A percentile compares a stretch with the other conserved stretches of the same genome.
Conservation (phyloP, 495 filamentous ascomycete genomes). For the Tuber microsphaerosporum region DNA sequence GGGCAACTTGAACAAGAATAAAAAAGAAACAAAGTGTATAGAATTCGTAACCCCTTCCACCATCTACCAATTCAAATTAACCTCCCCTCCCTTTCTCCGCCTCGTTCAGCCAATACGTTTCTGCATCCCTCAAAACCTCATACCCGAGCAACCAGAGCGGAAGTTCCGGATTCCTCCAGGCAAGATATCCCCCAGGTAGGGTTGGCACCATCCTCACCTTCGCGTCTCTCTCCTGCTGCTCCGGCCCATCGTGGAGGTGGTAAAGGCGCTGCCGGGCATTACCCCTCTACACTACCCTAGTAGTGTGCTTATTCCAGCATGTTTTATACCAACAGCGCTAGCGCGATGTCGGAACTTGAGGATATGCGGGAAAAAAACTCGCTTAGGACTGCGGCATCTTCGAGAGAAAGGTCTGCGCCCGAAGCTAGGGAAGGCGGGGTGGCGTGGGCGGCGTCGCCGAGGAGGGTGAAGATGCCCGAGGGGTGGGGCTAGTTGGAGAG, state of each 20-base stretch:
- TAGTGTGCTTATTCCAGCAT: constrained; percentile 49
- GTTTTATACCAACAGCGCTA: constrained; percentile 43
- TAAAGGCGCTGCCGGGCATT: constrained; percentile 49
- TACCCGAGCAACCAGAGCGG: constrained; percentile 49
- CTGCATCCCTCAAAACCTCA: constrained; percentile 47
- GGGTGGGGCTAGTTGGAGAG: constrained; percentile 54
- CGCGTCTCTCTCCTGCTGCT: no score
- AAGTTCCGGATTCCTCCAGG: constrained; percentile 50
- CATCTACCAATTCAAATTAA: not conserved
- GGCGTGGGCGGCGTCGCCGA: constrained; percentile 65
- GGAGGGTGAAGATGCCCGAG: constrained; percentile 52
- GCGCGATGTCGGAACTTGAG: constrained; percentile 37
- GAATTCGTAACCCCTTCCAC: no score
- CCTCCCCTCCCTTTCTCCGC: not conserved
- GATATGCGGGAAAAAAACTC: constrained; percentile 46
- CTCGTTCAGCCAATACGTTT: not conserved
- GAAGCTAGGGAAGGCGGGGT: constrained; percentile 57
- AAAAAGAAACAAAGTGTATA: not conserved
- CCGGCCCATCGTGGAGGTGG: constrained; percentile 42
- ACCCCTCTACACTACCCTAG: constrained; percentile 50
- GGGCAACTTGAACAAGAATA: not conserved
- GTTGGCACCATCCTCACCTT: constrained; percentile 21
- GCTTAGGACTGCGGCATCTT: constrained; percentile 51
- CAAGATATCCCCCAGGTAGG: constrained; percentile 46
- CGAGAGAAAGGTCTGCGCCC: constrained; percentile 49